These are phyloP conservation scores for Kalaharituber pfeilii DNA, from an alignment of 2,329 filamentous ascomycete genomes.

Conservation along the genomic window DNA sequence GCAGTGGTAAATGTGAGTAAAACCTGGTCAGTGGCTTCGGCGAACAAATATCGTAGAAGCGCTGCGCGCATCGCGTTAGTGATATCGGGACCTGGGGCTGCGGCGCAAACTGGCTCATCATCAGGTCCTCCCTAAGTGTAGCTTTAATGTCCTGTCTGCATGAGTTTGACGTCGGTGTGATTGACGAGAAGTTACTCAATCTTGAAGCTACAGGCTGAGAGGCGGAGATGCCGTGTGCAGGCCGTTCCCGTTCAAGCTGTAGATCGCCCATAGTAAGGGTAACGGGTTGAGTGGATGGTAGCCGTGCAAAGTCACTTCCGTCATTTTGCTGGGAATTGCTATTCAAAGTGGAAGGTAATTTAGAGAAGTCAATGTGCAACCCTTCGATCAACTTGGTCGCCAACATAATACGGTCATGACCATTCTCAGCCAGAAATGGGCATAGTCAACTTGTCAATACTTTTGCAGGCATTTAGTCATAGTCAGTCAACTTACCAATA, in stretches of 20 bases:
- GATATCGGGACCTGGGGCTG: slow-evolving; percentile 16
- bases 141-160: neutral
- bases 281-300: slow-evolving; percentile 20
- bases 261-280: slow-evolving; percentile 39
- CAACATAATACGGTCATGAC: slow-evolving; percentile 60
- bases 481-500: no score
- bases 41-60: slow-evolving; percentile 81
- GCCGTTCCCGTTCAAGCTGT: slow-evolving; percentile 31
- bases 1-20: slow-evolving; percentile 62
- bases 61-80: slow-evolving; percentile 65
- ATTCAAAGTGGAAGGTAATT: no score
- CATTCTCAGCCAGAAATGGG: slow-evolving; percentile 55
- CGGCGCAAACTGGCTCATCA: slow-evolving; percentile 37
- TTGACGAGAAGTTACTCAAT: neutral
- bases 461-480: no score
- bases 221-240: slow-evolving; percentile 25
- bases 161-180: neutral
- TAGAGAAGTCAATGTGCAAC: slow-evolving; percentile 83
- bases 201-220: slow-evolving; percentile 30
- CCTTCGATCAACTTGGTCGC: slow-evolving; percentile 93
- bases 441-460: no score
- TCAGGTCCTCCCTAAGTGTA: slow-evolving; percentile 65
- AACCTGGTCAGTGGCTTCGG: slow-evolving; percentile 77
- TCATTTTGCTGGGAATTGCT: no score
- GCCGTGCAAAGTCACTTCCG: slow-evolving; percentile 26